Percentiles rank a stretch among this genome's conserved stretches.
Conservation (phyloP, 1,284 basidiomycete species). For the Ustilago nuda region DNA sequence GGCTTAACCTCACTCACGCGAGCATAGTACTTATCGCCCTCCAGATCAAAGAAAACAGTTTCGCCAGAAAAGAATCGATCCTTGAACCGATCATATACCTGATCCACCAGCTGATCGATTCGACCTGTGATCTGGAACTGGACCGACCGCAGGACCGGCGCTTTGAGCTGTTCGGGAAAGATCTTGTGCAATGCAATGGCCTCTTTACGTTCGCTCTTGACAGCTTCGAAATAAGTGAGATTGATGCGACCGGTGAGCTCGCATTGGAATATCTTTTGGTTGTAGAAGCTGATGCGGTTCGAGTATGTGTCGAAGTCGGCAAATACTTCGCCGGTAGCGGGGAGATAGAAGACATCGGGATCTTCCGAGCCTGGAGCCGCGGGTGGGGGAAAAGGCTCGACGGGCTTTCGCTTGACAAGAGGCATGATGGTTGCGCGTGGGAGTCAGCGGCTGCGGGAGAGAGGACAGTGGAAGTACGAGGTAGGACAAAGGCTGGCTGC, state of each 20-base stretch:
- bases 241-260: conserved; percentile 93
- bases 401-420: conserved; percentile 64
- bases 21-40: conserved; percentile 76
- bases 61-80: conserved; percentile 92
- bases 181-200: conserved; percentile 85
- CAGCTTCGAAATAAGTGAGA: conserved; percentile 91
- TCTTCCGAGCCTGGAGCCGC: conserved; percentile 52
- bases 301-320: conserved; percentile 76
- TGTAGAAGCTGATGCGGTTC: conserved; percentile 91
- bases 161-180: conserved; percentile 92
- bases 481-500: neutral
- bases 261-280: conserved; percentile 90
- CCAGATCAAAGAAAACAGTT: conserved; percentile 68
- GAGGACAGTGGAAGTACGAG: neutral
- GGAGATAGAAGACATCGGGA: conserved; percentile 65
- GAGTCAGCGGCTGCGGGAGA: conserved; percentile 4
- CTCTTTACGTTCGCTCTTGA: conserved; percentile 89
- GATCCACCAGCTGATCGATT: conserved; percentile 91
- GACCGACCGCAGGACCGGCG: conserved; percentile 86
- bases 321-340: conserved; percentile 66
- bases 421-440: conserved; percentile 56
- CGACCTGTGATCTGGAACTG: conserved; percentile 94
- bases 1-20: conserved; percentile 80
- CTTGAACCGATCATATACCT: conserved; percentile 92
- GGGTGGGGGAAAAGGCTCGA: conserved; percentile 60